A percentile compares a stretch with the other conserved stretches of the same genome.
These are phyloP conservation scores for Kazachstania viticola DNA, from an alignment of 805 yeast genomes.

Conservation along the genomic window DNA sequence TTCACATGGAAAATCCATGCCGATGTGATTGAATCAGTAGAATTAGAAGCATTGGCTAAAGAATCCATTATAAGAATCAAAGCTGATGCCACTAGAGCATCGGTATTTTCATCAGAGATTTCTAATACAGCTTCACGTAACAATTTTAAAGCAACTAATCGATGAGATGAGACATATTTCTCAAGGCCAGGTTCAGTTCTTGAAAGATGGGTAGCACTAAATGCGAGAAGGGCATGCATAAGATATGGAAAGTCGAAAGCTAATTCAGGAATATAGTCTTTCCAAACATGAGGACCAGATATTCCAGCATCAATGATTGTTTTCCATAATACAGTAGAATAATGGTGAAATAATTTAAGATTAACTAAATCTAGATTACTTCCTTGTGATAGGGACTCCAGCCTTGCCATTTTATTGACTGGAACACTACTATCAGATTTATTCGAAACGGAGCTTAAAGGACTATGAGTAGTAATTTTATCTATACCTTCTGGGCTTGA, in stretches of 20 bases:
- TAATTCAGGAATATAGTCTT: conserved; percentile 72
- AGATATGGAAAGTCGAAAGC: conserved; percentile 83
- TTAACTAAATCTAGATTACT: conserved; percentile 58
- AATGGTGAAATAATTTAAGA: conserved; percentile 74
- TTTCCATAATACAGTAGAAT: conserved; percentile 71
- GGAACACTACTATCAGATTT: neutral
- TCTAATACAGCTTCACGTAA: conserved; percentile 78
- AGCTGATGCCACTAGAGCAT: conserved; percentile 88
- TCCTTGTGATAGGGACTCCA: conserved; percentile 13
- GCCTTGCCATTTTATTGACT: neutral
- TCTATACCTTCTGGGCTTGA: conserved; percentile 4
- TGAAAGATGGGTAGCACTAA: conserved; percentile 84
- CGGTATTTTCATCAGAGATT: conserved; percentile 76
- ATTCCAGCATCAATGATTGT: conserved; percentile 88
- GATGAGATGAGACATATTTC: conserved; percentile 71
- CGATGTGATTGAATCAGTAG: conserved; percentile 34
- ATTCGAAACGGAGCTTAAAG: conserved; percentile 1
- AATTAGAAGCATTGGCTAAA: conserved; percentile 72
- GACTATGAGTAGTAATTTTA: conserved; percentile 1
- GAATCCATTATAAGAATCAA: conserved; percentile 86
- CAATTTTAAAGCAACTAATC: conserved; percentile 75
- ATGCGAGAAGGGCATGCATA: conserved; percentile 85
- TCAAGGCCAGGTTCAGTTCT: conserved; percentile 66
- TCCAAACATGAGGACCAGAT: conserved; percentile 73
- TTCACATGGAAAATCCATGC: conserved; percentile 97